Evolutionary conservation across 768 basidiomycete genomes (phyloP).

Genomic region (Mrakia frigida): DNA sequence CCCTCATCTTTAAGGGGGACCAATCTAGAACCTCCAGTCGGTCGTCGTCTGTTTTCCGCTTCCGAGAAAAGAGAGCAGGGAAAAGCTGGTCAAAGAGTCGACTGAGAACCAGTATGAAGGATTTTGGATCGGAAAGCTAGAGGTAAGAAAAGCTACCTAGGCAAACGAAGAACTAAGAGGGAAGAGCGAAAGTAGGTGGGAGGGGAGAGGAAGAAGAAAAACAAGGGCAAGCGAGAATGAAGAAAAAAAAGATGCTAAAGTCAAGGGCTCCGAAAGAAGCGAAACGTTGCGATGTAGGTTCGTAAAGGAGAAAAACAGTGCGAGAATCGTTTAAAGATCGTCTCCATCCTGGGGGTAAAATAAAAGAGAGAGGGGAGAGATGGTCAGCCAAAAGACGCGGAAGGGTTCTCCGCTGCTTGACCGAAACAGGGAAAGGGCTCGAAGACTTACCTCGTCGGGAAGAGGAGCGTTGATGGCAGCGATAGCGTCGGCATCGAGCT

Average conservation of each 20-base stretch:
- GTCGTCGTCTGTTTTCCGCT: too few relatives aligned
- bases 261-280: background rate
- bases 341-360: slow-evolving; percentile 39
- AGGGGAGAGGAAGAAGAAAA: background rate
- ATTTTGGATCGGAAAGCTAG: background rate
- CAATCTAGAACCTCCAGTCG: too few relatives aligned
- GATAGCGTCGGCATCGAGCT: slow-evolving; percentile 87
- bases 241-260: slow-evolving; percentile 1
- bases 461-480: slow-evolving; percentile 63
- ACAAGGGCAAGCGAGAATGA: background rate
- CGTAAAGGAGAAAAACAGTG: background rate
- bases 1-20: too few relatives aligned
- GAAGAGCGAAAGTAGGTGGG: background rate
- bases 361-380: background rate
- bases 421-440: background rate
- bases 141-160: background rate
- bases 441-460: slow-evolving; percentile 71
- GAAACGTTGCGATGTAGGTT: background rate
- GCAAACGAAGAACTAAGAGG: background rate
- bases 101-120: background rate
- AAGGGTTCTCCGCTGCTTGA: background rate
- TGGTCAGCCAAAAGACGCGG: background rate
- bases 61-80: too few relatives aligned
- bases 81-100: too few relatives aligned
- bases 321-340: slow-evolving; percentile 39